Evolutionary conservation across 345 rosid species (phyloP).

Genomic region (Bruguiera sexangula): DNA sequence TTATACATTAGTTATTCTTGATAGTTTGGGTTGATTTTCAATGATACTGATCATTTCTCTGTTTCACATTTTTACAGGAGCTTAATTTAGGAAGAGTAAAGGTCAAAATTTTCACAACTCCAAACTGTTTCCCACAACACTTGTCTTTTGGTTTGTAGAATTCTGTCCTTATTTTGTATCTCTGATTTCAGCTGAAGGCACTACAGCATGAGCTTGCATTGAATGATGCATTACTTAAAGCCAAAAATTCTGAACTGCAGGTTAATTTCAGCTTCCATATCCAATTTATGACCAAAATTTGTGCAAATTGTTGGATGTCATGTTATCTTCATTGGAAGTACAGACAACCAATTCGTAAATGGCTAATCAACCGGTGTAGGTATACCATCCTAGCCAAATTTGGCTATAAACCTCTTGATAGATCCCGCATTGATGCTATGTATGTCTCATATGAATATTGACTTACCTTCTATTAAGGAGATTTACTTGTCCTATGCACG

Average conservation of each 20-base stretch:
- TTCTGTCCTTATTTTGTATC: background rate
- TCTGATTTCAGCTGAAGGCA: constrained; percentile 38
- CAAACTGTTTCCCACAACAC: background rate
- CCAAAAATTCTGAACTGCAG: constrained; percentile 23
- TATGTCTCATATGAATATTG: no score
- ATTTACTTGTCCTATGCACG: no score
- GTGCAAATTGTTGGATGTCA: no score
- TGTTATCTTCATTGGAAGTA: no score
- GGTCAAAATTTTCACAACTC: constrained; percentile 24
- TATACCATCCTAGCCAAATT: no score
- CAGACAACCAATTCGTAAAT: no score
- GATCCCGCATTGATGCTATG: no score
- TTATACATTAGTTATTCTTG: constrained; percentile 2
- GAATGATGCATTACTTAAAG: constrained; percentile 52
- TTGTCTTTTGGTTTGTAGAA: background rate
- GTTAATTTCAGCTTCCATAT: constrained; percentile 18
- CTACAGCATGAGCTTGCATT: constrained; percentile 56
- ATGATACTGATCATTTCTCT: constrained; percentile 4
- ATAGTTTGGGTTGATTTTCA: background rate
- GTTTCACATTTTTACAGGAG: constrained; percentile 38
- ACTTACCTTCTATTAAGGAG: no score
- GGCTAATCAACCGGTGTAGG: no score
- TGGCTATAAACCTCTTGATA: no score
- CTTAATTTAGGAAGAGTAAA: constrained; percentile 52
- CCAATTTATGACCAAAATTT: background rate